A percentile compares a stretch with the other conserved stretches of the same genome.
Evolutionary conservation across 2,329 filamentous ascomycete species (phyloP).

Genomic region (Hypoxylon rubiginosum): DNA sequence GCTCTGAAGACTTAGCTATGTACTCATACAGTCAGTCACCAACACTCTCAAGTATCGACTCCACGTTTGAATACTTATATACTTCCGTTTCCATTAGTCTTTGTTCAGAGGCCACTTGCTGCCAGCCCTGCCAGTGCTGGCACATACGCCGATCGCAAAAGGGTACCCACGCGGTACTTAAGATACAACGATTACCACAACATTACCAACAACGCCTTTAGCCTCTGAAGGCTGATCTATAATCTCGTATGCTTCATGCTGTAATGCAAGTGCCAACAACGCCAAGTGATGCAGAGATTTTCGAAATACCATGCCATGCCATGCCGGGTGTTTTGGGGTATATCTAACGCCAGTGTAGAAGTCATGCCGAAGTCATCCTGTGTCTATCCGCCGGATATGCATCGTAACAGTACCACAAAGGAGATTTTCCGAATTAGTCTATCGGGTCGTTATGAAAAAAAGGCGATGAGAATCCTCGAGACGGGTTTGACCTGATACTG

Average conservation of each 20-base stretch:
- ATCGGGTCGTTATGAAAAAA: not conserved
- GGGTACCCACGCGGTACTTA: not conserved
- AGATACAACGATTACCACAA: not conserved
- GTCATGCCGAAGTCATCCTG: constrained; percentile 18
- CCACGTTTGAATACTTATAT: not conserved
- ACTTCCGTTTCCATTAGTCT: not conserved
- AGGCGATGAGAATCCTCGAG: not conserved
- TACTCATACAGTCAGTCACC: not conserved
- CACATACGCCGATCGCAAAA: not conserved
- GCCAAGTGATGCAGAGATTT: constrained; percentile 38
- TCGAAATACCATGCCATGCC: constrained; percentile 28
- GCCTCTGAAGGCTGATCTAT: not conserved
- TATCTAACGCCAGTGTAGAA: constrained; percentile 39
- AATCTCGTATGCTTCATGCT: constrained; percentile 11
- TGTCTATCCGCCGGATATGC: constrained; percentile 11
- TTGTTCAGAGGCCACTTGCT: not conserved
- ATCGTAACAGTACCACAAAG: constrained; percentile 12
- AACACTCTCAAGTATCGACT: not conserved
- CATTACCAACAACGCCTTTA: not conserved
- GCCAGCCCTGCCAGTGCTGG: not conserved
- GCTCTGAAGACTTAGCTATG: not conserved
- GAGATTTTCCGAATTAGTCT: not conserved
- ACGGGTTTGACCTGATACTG: not conserved
- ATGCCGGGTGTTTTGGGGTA: constrained; percentile 40
- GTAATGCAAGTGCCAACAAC: constrained; percentile 35